A percentile compares a stretch with the other conserved stretches of the same genome.
Conservation (phyloP, 2,329 filamentous ascomycete genomes). For the Elsinoe perseae region DNA sequence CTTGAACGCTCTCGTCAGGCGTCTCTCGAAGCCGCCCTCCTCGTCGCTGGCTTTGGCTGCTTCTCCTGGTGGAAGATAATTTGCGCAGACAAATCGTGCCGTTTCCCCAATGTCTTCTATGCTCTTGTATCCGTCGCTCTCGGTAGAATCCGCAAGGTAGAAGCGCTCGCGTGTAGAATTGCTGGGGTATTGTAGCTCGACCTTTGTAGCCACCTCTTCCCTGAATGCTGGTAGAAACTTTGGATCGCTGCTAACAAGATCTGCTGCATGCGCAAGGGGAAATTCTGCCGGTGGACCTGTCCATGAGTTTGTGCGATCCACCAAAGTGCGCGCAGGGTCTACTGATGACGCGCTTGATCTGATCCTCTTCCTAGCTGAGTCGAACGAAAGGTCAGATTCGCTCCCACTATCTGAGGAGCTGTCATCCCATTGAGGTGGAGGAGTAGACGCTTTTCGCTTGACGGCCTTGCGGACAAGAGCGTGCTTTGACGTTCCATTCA, state of each 20-base stretch:
- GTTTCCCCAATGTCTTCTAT: constrained; percentile 55
- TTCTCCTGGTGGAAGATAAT: constrained; percentile 68
- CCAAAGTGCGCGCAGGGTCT: constrained; percentile 20
- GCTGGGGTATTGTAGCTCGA: constrained; percentile 76
- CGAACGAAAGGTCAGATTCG: constrained; percentile 25
- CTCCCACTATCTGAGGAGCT: constrained; percentile 29
- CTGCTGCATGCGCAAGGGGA: constrained; percentile 35
- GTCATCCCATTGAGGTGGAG: constrained; percentile 24
- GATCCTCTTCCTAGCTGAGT: constrained; percentile 30
- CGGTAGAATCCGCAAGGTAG: constrained; percentile 52
- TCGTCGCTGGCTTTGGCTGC: constrained; percentile 62
- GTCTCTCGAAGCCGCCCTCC: constrained; percentile 64
- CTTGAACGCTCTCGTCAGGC: constrained; percentile 65
- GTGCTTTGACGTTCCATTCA: constrained; percentile 6
- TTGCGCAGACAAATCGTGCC: constrained; percentile 54
- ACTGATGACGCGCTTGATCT: constrained; percentile 31
- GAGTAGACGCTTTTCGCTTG: constrained; percentile 32
- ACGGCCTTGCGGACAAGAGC: constrained; percentile 17
- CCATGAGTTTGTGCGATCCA: constrained; percentile 9
- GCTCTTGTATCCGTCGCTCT: constrained; percentile 58
- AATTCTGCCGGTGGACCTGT: constrained; percentile 26
- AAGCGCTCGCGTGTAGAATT: constrained; percentile 61
- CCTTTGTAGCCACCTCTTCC: constrained; percentile 32
- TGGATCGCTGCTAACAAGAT: constrained; percentile 35
- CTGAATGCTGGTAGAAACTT: constrained; percentile 48